phyloP scores from a whole-genome alignment of 768 basidiomycete species.

The Pleurotus tuber-regium region DNA sequence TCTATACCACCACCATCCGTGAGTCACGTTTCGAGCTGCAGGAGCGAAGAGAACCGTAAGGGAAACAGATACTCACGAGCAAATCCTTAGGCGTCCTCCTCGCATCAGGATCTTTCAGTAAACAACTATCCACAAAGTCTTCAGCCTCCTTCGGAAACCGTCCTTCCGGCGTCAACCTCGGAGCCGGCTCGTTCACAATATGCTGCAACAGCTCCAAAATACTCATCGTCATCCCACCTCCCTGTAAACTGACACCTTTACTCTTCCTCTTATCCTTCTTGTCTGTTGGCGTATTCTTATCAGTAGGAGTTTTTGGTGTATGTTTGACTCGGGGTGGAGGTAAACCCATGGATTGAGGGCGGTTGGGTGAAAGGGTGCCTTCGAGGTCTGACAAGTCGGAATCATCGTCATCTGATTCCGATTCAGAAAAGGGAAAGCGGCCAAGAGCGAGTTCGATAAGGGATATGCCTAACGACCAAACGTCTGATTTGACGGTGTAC shows the following conservation, averaged over 20 bases:
- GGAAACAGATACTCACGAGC: slow-evolving; percentile 47
- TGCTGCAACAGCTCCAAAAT: slow-evolving; percentile 96
- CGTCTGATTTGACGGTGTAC: slow-evolving; percentile 98
- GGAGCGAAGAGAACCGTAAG: background rate
- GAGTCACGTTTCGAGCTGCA: slow-evolving; percentile 5
- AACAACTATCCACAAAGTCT: slow-evolving; percentile 84
- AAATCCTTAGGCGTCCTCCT: slow-evolving; percentile 88
- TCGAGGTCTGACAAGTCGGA: slow-evolving; percentile 81
- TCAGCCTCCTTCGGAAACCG: slow-evolving; percentile 71
- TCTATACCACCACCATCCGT: slow-evolving; percentile 36
- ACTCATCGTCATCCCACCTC: slow-evolving; percentile 96
- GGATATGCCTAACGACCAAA: slow-evolving; percentile 97
- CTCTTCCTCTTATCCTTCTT: slow-evolving; percentile 87
- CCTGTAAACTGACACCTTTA: slow-evolving; percentile 89
- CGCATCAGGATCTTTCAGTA: slow-evolving; percentile 85
- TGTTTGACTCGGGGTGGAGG: slow-evolving; percentile 24
- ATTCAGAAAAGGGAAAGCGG: slow-evolving; percentile 94
- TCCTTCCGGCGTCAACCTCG: slow-evolving; percentile 74
- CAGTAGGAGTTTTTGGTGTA: slow-evolving; percentile 23
- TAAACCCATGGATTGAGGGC: slow-evolving; percentile 48
- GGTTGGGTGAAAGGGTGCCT: slow-evolving; percentile 72
- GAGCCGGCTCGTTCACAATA: slow-evolving; percentile 98
- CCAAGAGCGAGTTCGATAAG: slow-evolving; percentile 96
- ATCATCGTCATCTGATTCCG: slow-evolving; percentile 56
- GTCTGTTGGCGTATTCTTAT: slow-evolving; percentile 38